Base-by-base conservation (phyloP, 108 stramenopile genomes). In the Hondaea fermentalgiana region DNA sequence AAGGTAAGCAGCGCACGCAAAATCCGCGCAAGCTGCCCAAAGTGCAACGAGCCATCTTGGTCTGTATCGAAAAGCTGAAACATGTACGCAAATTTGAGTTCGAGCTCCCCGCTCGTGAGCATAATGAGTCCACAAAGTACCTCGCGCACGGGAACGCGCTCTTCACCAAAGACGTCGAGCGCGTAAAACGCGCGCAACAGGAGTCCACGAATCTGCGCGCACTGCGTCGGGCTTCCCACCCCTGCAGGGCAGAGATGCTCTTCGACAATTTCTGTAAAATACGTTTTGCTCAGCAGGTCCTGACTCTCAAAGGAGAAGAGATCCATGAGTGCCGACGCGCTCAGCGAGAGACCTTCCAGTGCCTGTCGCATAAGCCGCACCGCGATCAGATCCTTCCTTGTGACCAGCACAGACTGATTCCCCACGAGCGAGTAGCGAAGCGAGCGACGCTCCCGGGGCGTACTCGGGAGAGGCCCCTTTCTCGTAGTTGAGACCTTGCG, bases 21-120 rank as follows among this genome's bases (percentile, higher is more conserved):
- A 23, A 87, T 16, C 21, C 58, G 35, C 72, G 17, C 21, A 44
- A 88, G 69, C 60, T 88, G 57, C 14, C 88, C 8, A 21, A 14
- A 10, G 49, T 10, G 28, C n/a, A 88, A 35, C 0, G 28, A 5
- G 49, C 88, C 88, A n/a, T 88, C 88, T 25, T 47, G 35, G 88
- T 88, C 60, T 5, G 59, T 45, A n/a, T 88, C 88, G 44, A 71
- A 60, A 44, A 88, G 58, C 35, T 59, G 57, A 44, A 88, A 88
- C 88, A 60, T 88, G 88, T 5, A 42, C 2, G 21, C 60, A 3
- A 88, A 58, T 4, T 88, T 88, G 23, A 45, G 59, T 12, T 83
- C 51, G 6, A 12, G 23, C 6, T 53, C 76, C 6, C 76, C n/a
- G 23, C 23, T 16, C 19, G 76, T 53, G 25, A 83, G 76, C 49